Percentiles rank a stretch among this genome's conserved stretches.
These are phyloP conservation scores for Silybum marianum DNA, from an alignment of 129 eudicot genomes.

Conservation along the genomic window DNA sequence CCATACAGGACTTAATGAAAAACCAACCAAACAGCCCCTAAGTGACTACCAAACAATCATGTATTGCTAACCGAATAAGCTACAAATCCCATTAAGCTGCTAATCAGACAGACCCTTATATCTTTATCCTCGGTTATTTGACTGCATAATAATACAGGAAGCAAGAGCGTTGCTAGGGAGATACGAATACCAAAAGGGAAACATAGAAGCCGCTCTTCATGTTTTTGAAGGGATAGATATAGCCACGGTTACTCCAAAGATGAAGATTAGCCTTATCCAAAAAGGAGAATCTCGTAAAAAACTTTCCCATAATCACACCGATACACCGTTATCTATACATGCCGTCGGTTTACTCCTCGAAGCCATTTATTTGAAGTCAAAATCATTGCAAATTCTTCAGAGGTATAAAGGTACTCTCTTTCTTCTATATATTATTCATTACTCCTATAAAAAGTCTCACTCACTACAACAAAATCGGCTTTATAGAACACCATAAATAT, in stretches of 20 bases:
- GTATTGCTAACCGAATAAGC: not conserved
- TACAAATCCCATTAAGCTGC: not conserved
- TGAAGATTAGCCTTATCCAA: slow-evolving; percentile 59
- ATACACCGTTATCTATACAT: slow-evolving; percentile 65
- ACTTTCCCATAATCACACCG: slow-evolving; percentile 41
- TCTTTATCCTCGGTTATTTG: too few relatives aligned
- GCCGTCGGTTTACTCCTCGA: slow-evolving; percentile 75
- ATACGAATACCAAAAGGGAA: slow-evolving; percentile 94
- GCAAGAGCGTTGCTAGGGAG: slow-evolving; percentile 96
- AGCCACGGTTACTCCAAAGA: slow-evolving; percentile 66
- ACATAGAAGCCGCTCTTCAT: slow-evolving; percentile 92
- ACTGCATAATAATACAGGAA: too few relatives aligned
- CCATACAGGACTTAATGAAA: too few relatives aligned
- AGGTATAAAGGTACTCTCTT: slow-evolving; percentile 67
- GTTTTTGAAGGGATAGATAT: slow-evolving; percentile 96
- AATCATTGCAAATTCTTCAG: slow-evolving; percentile 82
- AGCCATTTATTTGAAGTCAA: slow-evolving; percentile 74
- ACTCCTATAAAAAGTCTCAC: not conserved
- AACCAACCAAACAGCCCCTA: too few relatives aligned
- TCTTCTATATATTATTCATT: not conserved
- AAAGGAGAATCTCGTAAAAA: slow-evolving; percentile 56
- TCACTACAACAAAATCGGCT: not conserved
- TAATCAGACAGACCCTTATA: not conserved
- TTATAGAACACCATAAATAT: not conserved
- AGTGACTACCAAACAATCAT: not conserved